Percentiles rank a stretch among this genome's conserved stretches.
phyloP scores from a whole-genome alignment of 2,329 filamentous ascomycete genomes.

The Aspergillus uvarum region DNA sequence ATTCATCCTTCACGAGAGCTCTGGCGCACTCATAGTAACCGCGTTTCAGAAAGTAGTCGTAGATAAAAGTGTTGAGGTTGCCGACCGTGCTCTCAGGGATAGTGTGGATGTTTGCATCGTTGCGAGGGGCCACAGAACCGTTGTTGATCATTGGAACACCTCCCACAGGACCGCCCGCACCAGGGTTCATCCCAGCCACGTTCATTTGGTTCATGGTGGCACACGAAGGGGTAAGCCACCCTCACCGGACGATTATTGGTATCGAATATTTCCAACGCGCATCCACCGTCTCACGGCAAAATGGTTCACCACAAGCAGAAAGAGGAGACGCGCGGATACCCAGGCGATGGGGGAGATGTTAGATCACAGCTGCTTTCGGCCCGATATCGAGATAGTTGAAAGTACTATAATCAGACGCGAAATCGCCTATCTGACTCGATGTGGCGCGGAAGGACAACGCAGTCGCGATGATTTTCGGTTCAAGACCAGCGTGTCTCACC shows the following conservation, averaged over 20 bases:
- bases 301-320: slow-evolving; percentile 23
- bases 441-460: slow-evolving; percentile 10
- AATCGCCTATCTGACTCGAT: slow-evolving; percentile 5
- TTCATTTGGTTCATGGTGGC: slow-evolving; percentile 57
- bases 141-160: slow-evolving; percentile 59
- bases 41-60: slow-evolving; percentile 78
- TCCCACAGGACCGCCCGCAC: slow-evolving; percentile 56
- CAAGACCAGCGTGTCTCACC: slow-evolving; percentile 15
- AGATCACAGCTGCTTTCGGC: slow-evolving; percentile 13
- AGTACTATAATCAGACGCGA: slow-evolving; percentile 11
- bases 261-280: slow-evolving; percentile 27
- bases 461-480: slow-evolving; percentile 10
- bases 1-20: slow-evolving; percentile 65
- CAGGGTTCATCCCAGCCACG: slow-evolving; percentile 58
- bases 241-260: slow-evolving; percentile 30
- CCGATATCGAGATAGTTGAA: background rate
- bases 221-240: slow-evolving; percentile 37
- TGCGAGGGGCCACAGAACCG: slow-evolving; percentile 46
- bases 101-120: slow-evolving; percentile 40
- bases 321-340: slow-evolving; percentile 28
- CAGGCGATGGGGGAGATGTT: slow-evolving; percentile 19
- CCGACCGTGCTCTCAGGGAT: slow-evolving; percentile 39
- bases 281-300: slow-evolving; percentile 32
- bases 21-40: slow-evolving; percentile 82
- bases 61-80: slow-evolving; percentile 64